These are phyloP conservation scores for Geotrichum restrictum DNA, from an alignment of 1,139 yeast species.

Conservation along the genomic window DNA sequence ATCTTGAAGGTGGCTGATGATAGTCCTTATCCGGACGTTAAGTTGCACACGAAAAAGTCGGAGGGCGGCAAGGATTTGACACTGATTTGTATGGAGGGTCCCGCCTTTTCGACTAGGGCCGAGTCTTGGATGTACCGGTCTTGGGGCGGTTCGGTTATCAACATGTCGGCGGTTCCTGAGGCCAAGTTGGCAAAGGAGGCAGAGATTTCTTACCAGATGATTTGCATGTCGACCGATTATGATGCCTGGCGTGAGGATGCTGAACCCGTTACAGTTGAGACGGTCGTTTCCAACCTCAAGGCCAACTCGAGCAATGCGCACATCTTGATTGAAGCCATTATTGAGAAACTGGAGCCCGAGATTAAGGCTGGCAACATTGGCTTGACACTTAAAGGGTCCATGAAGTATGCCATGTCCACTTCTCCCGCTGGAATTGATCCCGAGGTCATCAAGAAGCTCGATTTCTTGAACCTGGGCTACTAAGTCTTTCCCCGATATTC, in stretches of 20 bases:
- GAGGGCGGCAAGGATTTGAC: slow-evolving; percentile 61
- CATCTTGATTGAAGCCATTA: slow-evolving; percentile 63
- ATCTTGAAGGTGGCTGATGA: slow-evolving; percentile 48
- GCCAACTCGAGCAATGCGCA: slow-evolving; percentile 89
- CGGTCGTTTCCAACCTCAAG: slow-evolving; percentile 83
- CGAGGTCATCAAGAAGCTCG: slow-evolving; percentile 73
- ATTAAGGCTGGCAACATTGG: slow-evolving; percentile 62
- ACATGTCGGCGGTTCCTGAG: slow-evolving; percentile 95
- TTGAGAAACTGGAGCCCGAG: slow-evolving; percentile 61
- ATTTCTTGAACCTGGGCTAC: slow-evolving; percentile 87
- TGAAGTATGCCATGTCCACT: slow-evolving; percentile 80
- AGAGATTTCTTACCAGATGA: slow-evolving; percentile 93
- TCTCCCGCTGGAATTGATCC: slow-evolving; percentile 69
- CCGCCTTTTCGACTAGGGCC: slow-evolving; percentile 96
- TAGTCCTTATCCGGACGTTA: slow-evolving; percentile 29
- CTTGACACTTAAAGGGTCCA: slow-evolving; percentile 64
- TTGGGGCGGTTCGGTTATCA: slow-evolving; percentile 93
- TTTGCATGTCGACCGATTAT: slow-evolving; percentile 97
- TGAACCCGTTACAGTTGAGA: slow-evolving; percentile 95
- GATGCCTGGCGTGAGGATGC: slow-evolving; percentile 96
- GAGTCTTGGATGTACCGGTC: slow-evolving; percentile 83
- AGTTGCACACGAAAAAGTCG: slow-evolving; percentile 56
- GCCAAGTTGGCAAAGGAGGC: slow-evolving; percentile 96
- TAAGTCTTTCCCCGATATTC: too few species aligned
- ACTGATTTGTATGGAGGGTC: slow-evolving; percentile 97